Conservation (phyloP, 768 basidiomycete species). For the Russula lepida region DNA sequence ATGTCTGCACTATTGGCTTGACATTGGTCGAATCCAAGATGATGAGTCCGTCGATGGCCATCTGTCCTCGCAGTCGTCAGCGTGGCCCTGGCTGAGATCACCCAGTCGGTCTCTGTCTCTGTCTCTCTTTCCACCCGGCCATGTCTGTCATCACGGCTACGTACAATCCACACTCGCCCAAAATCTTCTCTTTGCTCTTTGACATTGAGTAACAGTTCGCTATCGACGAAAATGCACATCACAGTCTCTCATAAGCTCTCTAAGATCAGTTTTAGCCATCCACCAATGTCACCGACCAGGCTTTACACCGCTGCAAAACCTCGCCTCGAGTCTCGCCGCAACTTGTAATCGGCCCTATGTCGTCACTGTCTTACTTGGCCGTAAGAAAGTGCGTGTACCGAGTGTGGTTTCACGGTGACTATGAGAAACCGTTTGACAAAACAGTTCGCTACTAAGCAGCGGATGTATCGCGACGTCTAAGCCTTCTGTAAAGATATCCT, state of each 20-base stretch:
- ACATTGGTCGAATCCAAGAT: slow-evolving; percentile 24
- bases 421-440: too few species aligned
- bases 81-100: neutral
- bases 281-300: too few species aligned
- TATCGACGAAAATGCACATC: neutral
- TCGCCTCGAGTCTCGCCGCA: too few species aligned
- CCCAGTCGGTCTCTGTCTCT: too few species aligned
- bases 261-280: neutral
- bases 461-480: neutral
- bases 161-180: neutral
- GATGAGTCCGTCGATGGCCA: slow-evolving; percentile 23
- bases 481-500: neutral
- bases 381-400: neutral
- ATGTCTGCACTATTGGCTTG: slow-evolving; percentile 77
- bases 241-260: neutral
- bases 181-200: neutral
- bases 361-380: neutral
- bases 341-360: neutral
- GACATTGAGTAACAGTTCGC: neutral
- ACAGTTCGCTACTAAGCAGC: neutral
- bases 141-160: too few species aligned
- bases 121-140: too few species aligned
- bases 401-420: too few species aligned
- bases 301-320: too few species aligned
- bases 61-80: neutral